A percentile compares a stretch with the other conserved stretches of the same genome.
These are phyloP conservation scores for Phoenix dactylifera DNA, from an alignment of 176 grass and related monocot species.

Conservation along the genomic window DNA sequence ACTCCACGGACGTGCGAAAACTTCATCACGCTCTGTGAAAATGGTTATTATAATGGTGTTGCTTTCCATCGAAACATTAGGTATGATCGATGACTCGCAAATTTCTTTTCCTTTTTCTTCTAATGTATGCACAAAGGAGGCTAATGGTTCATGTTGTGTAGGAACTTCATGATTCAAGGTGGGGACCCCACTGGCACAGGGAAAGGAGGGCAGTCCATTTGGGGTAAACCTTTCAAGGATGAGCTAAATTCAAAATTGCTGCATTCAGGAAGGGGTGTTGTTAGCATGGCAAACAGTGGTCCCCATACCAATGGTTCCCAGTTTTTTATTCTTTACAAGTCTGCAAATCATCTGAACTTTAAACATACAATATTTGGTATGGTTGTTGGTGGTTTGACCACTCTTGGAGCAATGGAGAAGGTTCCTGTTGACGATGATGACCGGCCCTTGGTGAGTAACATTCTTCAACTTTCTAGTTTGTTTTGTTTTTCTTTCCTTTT, in stretches of 20 bases:
- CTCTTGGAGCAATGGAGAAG: constrained; percentile 84
- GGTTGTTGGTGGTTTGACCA: constrained; percentile 88
- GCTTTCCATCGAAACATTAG: constrained; percentile 89
- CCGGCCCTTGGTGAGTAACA: constrained; percentile 65
- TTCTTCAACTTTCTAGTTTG: not conserved
- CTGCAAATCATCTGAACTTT: constrained; percentile 81
- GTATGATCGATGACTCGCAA: constrained; percentile 21
- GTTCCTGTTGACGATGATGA: constrained; percentile 92
- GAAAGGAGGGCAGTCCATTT: constrained; percentile 77
- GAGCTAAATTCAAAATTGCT: constrained; percentile 93
- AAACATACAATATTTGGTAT: constrained; percentile 95
- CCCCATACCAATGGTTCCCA: constrained; percentile 92
- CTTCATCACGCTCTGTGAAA: constrained; percentile 96
- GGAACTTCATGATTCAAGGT: constrained; percentile 99
- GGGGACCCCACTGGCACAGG: constrained; percentile 94
- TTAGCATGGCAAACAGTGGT: constrained; percentile 95
- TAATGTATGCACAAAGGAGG: not conserved
- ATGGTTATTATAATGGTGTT: constrained; percentile 85
- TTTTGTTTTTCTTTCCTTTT: not conserved
- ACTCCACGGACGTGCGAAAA: constrained; percentile 89
- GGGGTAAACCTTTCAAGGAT: constrained; percentile 94
- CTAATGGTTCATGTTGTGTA: constrained; percentile 21
- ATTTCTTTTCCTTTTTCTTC: constrained; percentile 2
- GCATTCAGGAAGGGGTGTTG: constrained; percentile 85
- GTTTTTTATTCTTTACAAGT: constrained; percentile 98